Percentiles rank a stretch among this genome's conserved stretches.
Conservation (phyloP, 768 basidiomycete genomes). For the Mycena floridula region DNA sequence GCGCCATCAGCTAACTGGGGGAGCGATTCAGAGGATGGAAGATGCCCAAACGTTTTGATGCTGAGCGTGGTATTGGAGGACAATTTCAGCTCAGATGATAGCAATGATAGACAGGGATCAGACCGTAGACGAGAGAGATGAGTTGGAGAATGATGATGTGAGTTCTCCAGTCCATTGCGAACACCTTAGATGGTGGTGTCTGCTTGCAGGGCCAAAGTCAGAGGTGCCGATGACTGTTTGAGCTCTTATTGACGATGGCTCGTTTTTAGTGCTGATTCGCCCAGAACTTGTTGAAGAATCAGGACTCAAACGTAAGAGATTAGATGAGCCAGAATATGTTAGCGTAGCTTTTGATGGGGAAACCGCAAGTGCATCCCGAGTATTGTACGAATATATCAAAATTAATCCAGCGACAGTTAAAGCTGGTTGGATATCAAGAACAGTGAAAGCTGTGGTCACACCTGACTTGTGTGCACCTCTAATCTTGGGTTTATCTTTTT, state of each 20-base stretch:
- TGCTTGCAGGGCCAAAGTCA: too few relatives aligned
- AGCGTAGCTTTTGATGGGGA: neutral
- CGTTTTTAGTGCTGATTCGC: constrained; percentile 25
- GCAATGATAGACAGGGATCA: too few relatives aligned
- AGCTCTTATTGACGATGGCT: constrained; percentile 22
- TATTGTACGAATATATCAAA: constrained; percentile 1
- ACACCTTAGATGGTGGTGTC: too few relatives aligned
- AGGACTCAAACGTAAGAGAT: constrained; percentile 9
- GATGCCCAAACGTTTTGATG: too few relatives aligned
- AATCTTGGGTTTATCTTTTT: constrained; percentile 14
- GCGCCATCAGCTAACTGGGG: too few relatives aligned
- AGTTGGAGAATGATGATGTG: too few relatives aligned
- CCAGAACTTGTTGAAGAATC: constrained; percentile 13
- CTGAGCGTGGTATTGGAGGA: too few relatives aligned
- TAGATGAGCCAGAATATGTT: constrained; percentile 1
- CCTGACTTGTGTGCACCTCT: constrained; percentile 9
- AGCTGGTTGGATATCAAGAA: neutral
- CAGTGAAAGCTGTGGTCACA: constrained; percentile 5
- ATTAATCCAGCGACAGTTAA: neutral
- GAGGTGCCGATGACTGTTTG: constrained; percentile 3
- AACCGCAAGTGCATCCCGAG: neutral
- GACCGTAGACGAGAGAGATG: too few relatives aligned
- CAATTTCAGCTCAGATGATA: too few relatives aligned
- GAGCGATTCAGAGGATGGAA: too few relatives aligned
- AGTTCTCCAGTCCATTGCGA: too few relatives aligned